Evolutionary conservation across 164 flowering plant genomes (phyloP).

Genomic region (Vitis labrusca): DNA sequence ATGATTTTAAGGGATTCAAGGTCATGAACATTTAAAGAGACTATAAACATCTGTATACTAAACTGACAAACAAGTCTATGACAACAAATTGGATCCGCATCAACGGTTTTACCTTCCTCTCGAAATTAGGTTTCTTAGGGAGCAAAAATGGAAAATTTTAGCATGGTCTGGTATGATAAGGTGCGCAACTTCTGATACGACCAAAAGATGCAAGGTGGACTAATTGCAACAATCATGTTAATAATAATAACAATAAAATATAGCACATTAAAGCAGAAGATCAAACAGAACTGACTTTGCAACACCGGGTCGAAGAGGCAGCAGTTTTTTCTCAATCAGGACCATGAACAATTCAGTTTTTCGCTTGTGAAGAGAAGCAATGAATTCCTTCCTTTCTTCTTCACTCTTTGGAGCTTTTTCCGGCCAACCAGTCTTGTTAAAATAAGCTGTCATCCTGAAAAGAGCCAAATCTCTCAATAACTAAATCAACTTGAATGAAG

Average conservation of each 20-base stretch:
- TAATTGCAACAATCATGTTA: not conserved
- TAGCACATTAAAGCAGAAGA: not conserved
- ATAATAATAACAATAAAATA: not conserved
- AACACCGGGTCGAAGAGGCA: conserved; percentile 98
- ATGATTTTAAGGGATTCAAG: not conserved
- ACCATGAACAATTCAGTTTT: conserved; percentile 92
- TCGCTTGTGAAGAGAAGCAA: conserved; percentile 88
- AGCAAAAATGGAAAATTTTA: too few relatives aligned
- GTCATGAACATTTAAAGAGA: too few relatives aligned
- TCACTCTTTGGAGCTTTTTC: conserved; percentile 83
- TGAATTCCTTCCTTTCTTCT: conserved; percentile 75
- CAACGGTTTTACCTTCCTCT: too few relatives aligned
- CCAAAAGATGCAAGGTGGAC: not conserved
- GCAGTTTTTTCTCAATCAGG: conserved; percentile 88
- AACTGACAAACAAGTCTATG: too few relatives aligned
- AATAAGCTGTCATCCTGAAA: conserved; percentile 95
- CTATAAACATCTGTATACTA: too few relatives aligned
- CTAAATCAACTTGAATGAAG: not conserved
- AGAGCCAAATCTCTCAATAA: conserved; percentile 3
- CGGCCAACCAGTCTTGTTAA: conserved; percentile 92
- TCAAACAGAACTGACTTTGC: conserved; percentile 61
- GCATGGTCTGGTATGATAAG: too few relatives aligned
- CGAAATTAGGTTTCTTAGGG: too few relatives aligned
- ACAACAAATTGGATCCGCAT: too few relatives aligned
- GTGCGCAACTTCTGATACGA: not conserved